These are phyloP conservation scores for Exophiala oligosperma DNA, from an alignment of 2,329 filamentous ascomycete species.

Conservation along the genomic window DNA sequence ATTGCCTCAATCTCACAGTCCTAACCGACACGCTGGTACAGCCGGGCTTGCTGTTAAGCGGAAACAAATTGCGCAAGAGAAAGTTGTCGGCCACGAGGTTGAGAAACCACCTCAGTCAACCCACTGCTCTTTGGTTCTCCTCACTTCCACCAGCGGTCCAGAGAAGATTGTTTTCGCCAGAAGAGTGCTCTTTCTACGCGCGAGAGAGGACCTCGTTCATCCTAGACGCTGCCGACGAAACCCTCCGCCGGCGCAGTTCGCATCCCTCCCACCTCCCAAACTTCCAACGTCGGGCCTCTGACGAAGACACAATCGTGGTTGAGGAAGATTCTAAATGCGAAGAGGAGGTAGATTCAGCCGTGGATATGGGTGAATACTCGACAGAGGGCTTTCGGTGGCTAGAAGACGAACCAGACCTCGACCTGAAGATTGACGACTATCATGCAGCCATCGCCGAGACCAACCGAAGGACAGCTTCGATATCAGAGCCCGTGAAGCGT, in stretches of 20 bases:
- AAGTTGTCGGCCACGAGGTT: slow-evolving; percentile 13
- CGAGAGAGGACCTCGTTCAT: slow-evolving; percentile 55
- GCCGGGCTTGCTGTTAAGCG: slow-evolving; percentile 8
- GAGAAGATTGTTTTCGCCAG: slow-evolving; percentile 66
- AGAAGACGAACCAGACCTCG: slow-evolving; percentile 70
- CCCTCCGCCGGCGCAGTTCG: slow-evolving; percentile 42
- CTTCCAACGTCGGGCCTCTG: slow-evolving; percentile 28
- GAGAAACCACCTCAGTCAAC: slow-evolving; percentile 8
- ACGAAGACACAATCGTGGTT: slow-evolving; percentile 23
- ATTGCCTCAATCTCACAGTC: slow-evolving; percentile 4
- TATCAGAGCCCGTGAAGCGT: slow-evolving; percentile 29
- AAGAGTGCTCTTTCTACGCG: slow-evolving; percentile 67
- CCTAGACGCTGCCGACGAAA: slow-evolving; percentile 60
- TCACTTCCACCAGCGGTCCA: slow-evolving; percentile 72
- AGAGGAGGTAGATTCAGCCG: slow-evolving; percentile 30
- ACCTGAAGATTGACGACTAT: slow-evolving; percentile 71
- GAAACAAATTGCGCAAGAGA: slow-evolving; percentile 15
- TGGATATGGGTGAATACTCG: slow-evolving; percentile 54
- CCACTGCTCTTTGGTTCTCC: slow-evolving; percentile 62
- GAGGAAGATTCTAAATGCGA: slow-evolving; percentile 29
- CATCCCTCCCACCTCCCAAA: slow-evolving; percentile 29
- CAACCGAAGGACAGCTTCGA: slow-evolving; percentile 36
- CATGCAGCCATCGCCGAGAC: slow-evolving; percentile 62
- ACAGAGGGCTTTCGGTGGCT: slow-evolving; percentile 72
- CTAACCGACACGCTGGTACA: slow-evolving; percentile 10